Base-by-base conservation (phyloP, 2,329 filamentous ascomycete species). In the Fusarium humuli region DNA sequence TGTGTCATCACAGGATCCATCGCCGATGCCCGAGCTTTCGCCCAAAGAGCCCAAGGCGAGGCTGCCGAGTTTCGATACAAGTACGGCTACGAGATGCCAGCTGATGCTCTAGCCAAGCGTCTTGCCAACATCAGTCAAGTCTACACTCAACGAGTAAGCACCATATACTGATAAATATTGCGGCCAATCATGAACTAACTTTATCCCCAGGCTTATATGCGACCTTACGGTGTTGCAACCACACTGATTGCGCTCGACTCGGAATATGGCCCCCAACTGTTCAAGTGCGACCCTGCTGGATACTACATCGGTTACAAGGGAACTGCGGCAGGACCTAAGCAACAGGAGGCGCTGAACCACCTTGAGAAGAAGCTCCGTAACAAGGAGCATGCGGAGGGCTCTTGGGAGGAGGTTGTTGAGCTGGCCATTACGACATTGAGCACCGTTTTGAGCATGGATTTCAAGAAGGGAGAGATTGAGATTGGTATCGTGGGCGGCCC, bases 341-440 rank as follows among this genome's bases (percentile, higher is more conserved):
- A 98, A 82, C 96, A 99, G 82, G 96, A 99, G 87, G 96, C 96
- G 69, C 89, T 98, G 80, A 99, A 99, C 83, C 94, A 97, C 81
- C 87, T 99, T 63, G 96, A 99, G 89, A 98, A 98, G 91, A 98
- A 98, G 88, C 90, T 99, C 82, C 97, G 98, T 86, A 98, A 97
- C 90, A 98, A 98, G 90, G 94, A 98, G 78, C 87, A 88, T 76
- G 96, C 95, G 37, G 92, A 96, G 61, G 96, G 96, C 67, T 91
- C 85, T 78, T 99, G 96, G 96, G 93, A 97, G 82, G 96, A 99
- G 66, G 96, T 99, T 50, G 95, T 99, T 52, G 96, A 99, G 86
- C 87, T 98, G 76, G 96, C 93, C 63, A 99, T 99, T 81, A 93
- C 94, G 46, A 95, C 96, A 9, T 85, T 99, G 81, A 97, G 94